Evolutionary conservation across 176 grass and related monocot species (phyloP).

Genomic region (Stipa capillata): DNA sequence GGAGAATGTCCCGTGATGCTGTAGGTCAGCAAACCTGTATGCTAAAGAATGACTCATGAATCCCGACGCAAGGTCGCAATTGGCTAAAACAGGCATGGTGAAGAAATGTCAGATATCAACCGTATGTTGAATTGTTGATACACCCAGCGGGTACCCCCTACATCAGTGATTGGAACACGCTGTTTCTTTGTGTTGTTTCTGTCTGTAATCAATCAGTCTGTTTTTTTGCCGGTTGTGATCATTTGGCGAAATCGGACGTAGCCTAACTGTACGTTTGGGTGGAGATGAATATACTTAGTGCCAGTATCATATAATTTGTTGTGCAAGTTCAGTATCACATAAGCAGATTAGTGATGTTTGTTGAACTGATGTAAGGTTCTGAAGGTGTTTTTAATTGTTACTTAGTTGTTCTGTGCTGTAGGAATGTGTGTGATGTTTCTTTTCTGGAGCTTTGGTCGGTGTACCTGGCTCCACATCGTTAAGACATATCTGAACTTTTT

Average conservation of each 20-base stretch:
- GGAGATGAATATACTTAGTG: background rate
- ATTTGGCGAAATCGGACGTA: background rate
- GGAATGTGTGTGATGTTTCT: too few species aligned
- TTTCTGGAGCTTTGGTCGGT: too few species aligned
- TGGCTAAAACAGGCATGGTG: background rate
- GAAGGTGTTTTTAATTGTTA: too few species aligned
- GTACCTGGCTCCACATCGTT: too few species aligned
- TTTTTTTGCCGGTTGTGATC: background rate
- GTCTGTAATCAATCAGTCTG: background rate
- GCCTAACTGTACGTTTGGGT: background rate
- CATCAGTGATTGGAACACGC: background rate
- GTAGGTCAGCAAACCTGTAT: background rate
- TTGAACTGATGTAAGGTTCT: too few species aligned
- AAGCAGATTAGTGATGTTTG: too few species aligned
- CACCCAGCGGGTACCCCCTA: background rate
- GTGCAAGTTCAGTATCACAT: too few species aligned
- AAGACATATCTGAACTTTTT: too few species aligned
- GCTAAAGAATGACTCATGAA: background rate
- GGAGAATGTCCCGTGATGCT: conserved; percentile 20
- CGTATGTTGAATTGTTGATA: background rate
- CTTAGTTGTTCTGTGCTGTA: too few species aligned
- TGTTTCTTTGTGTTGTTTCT: conserved; percentile 2
- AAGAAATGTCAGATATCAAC: conserved; percentile 32
- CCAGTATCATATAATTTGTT: too few species aligned
- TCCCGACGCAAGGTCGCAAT: background rate